Conservation (phyloP, 805 yeast genomes). For the Starmerella cellae region DNA sequence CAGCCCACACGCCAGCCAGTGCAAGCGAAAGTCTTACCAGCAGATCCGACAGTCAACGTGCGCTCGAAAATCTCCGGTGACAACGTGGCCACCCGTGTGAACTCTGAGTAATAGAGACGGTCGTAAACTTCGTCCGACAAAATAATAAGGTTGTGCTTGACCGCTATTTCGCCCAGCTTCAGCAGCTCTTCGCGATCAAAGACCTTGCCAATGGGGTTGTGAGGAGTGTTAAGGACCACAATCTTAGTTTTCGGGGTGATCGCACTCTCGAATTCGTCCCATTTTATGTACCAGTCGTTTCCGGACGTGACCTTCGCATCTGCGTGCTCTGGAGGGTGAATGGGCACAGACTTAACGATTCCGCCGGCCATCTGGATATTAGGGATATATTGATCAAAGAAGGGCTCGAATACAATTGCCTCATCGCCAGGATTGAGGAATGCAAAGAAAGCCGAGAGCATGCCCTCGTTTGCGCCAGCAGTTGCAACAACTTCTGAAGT, state of each 20-base stretch:
- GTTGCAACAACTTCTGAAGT: constrained; percentile 61
- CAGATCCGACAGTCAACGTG: constrained; percentile 88
- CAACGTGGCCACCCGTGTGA: constrained; percentile 74
- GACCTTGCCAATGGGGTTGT: constrained; percentile 90
- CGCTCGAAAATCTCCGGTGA: constrained; percentile 64
- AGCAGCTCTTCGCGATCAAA: constrained; percentile 63
- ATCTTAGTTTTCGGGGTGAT: constrained; percentile 68
- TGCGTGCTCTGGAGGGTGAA: constrained; percentile 70
- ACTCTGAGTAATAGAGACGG: constrained; percentile 60
- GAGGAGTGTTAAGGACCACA: constrained; percentile 84
- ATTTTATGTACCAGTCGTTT: constrained; percentile 76
- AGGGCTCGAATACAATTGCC: constrained; percentile 92
- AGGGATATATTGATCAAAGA: constrained; percentile 91
- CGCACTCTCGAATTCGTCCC: constrained; percentile 58
- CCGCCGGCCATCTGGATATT: constrained; percentile 93
- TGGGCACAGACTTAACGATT: constrained; percentile 70
- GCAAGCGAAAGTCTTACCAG: constrained; percentile 96
- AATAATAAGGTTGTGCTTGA: constrained; percentile 67
- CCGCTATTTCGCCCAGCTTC: constrained; percentile 68
- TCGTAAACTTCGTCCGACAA: constrained; percentile 94
- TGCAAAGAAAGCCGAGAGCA: constrained; percentile 72
- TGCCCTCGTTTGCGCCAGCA: constrained; percentile 96
- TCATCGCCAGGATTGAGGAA: constrained; percentile 81
- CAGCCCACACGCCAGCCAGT: constrained; percentile 99
- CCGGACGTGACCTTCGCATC: constrained; percentile 53